These are phyloP conservation scores for Solanum acaule DNA, from an alignment of 257 asterid genomes.

Conservation along the genomic window DNA sequence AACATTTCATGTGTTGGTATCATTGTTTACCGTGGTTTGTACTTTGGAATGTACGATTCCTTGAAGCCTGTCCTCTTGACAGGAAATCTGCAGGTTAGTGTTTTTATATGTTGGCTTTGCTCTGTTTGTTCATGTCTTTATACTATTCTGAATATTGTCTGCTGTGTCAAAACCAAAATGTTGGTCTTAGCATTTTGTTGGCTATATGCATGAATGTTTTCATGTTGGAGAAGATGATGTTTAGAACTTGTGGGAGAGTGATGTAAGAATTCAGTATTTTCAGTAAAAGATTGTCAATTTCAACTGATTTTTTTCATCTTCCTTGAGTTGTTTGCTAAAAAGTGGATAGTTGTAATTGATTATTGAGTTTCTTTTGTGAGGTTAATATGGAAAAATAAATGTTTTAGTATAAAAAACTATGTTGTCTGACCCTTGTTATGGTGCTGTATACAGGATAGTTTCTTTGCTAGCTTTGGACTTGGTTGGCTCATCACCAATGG, in stretches of 20 bases:
- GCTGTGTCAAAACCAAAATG: background rate
- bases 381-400: background rate
- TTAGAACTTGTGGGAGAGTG: background rate
- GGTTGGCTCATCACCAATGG: constrained; percentile 94
- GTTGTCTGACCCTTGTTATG: background rate
- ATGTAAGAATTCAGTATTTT: background rate
- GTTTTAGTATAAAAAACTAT: background rate
- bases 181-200: no score
- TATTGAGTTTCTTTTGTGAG: background rate
- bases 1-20: constrained; percentile 89
- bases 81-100: constrained; percentile 62
- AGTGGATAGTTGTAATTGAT: background rate
- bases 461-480: constrained; percentile 88
- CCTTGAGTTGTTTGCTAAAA: background rate
- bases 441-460: constrained; percentile 57
- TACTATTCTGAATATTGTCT: background rate
- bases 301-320: background rate
- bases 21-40: constrained; percentile 79
- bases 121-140: background rate
- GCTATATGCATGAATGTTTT: background rate
- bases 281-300: background rate
- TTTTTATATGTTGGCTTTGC: background rate
- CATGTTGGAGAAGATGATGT: background rate
- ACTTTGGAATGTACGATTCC: constrained; percentile 82
- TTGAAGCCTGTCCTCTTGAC: constrained; percentile 79